Conservation (phyloP, 306 rosid species). For the Urtica urens region DNA sequence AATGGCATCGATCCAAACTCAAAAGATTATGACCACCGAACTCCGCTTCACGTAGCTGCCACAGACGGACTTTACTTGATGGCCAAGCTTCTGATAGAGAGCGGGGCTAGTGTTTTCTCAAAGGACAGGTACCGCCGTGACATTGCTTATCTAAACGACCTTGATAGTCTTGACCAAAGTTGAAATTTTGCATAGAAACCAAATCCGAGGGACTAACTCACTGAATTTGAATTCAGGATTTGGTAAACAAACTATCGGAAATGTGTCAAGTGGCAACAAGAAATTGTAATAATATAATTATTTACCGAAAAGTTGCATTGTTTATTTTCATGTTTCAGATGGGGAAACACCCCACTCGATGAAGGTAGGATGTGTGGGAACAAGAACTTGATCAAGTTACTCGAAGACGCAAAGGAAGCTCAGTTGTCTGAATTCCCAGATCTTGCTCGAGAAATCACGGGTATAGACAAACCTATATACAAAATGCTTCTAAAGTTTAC, state of each 20-base stretch:
- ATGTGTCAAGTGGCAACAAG: background rate
- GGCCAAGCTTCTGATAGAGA: conserved; percentile 72
- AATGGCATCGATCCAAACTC: conserved; percentile 80
- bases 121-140: conserved; percentile 61
- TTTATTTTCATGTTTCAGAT: conserved; percentile 33
- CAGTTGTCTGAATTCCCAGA: conserved; percentile 43
- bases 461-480: conserved; percentile 20
- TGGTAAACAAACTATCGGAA: background rate
- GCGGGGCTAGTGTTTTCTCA: conserved; percentile 73
- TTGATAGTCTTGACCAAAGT: too few species aligned
- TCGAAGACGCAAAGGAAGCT: conserved; percentile 64
- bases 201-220: too few species aligned
- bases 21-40: conserved; percentile 80
- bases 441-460: conserved; percentile 35
- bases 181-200: too few species aligned
- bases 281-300: background rate
- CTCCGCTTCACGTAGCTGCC: conserved; percentile 76
- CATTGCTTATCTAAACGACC: background rate
- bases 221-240: too few species aligned
- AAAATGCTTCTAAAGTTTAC: conserved; percentile 1
- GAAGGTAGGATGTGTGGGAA: conserved; percentile 80
- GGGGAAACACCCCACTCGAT: conserved; percentile 93
- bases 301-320: too few species aligned
- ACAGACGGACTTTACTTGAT: conserved; percentile 70
- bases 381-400: conserved; percentile 56